Evolutionary conservation across 768 basidiomycete species (phyloP).

Genomic region (Mycena epipterygia): DNA sequence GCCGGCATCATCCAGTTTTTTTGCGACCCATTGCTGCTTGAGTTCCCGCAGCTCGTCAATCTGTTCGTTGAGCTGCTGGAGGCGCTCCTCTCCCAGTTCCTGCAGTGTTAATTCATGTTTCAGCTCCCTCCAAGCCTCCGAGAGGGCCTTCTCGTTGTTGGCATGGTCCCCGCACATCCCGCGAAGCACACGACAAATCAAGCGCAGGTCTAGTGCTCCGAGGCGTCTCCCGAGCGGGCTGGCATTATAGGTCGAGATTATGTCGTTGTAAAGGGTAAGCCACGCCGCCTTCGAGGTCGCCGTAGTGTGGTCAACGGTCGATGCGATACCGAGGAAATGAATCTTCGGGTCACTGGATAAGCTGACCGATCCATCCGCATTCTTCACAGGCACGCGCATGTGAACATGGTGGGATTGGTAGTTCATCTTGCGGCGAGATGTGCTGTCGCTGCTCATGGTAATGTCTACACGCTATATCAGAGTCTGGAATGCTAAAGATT

Average conservation of each 20-base stretch:
- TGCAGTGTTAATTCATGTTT: constrained; percentile 15
- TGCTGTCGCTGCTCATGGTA: constrained; percentile 33
- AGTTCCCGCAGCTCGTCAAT: constrained; percentile 11
- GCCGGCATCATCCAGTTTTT: constrained; percentile 24
- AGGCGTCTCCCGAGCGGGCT: constrained; percentile 8
- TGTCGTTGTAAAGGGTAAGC: constrained; percentile 1
- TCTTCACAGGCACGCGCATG: background rate
- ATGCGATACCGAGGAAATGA: constrained; percentile 14
- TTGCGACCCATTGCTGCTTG: background rate
- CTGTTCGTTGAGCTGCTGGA: constrained; percentile 5
- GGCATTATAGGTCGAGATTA: background rate
- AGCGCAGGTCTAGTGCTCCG: background rate
- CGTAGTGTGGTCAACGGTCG: constrained; percentile 21
- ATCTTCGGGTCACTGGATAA: background rate
- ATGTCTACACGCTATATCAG: constrained; percentile 14
- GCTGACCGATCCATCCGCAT: background rate
- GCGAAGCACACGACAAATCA: constrained; percentile 19
- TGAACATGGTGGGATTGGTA: constrained; percentile 26
- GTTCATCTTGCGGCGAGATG: constrained; percentile 23
- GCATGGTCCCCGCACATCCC: constrained; percentile 34
- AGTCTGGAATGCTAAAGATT: background rate
- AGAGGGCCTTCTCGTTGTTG: constrained; percentile 6
- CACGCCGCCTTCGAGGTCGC: constrained; percentile 17
- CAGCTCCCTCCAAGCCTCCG: background rate
- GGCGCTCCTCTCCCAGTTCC: constrained; percentile 25